Conservation (phyloP, 2,329 filamentous ascomycete species). For the Ceratocystis smalleyi region DNA sequence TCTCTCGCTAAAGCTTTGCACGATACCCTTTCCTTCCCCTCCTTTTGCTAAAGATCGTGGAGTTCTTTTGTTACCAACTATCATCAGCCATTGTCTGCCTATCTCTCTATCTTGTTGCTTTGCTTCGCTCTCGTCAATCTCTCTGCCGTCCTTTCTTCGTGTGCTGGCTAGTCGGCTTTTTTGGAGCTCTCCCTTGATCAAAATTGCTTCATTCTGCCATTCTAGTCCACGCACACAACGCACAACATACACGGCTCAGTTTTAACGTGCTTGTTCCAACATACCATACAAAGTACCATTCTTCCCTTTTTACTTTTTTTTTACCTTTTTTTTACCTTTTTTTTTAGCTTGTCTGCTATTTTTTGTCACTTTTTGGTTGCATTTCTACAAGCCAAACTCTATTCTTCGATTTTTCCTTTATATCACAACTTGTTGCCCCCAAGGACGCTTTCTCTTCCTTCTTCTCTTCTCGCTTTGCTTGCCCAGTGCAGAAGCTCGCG, state of each 20-base stretch:
- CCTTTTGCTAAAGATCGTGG: too few relatives aligned
- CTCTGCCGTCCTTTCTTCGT: background rate
- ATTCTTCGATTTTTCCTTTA: background rate
- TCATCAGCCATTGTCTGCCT: background rate
- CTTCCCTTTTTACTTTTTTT: conserved; percentile 11
- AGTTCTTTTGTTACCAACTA: background rate
- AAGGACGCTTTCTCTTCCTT: background rate
- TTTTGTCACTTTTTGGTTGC: background rate
- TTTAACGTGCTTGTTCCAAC: conserved; percentile 12
- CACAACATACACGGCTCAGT: background rate
- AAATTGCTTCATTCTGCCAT: background rate
- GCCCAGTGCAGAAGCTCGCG: background rate
- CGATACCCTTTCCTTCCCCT: too few relatives aligned
- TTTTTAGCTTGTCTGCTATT: background rate
- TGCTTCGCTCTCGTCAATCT: background rate
- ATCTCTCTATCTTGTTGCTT: background rate
- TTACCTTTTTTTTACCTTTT: background rate
- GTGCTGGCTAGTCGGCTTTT: background rate
- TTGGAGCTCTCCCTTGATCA: background rate
- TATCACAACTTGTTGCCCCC: background rate
- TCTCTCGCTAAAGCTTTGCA: too few relatives aligned
- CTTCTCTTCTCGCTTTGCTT: background rate
- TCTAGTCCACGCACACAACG: background rate
- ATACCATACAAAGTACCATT: conserved; percentile 16
- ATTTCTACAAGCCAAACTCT: conserved; percentile 8